These are phyloP conservation scores for Penicillium sp. DNA, from an alignment of 2,329 filamentous ascomycete species.

Conservation along the genomic window DNA sequence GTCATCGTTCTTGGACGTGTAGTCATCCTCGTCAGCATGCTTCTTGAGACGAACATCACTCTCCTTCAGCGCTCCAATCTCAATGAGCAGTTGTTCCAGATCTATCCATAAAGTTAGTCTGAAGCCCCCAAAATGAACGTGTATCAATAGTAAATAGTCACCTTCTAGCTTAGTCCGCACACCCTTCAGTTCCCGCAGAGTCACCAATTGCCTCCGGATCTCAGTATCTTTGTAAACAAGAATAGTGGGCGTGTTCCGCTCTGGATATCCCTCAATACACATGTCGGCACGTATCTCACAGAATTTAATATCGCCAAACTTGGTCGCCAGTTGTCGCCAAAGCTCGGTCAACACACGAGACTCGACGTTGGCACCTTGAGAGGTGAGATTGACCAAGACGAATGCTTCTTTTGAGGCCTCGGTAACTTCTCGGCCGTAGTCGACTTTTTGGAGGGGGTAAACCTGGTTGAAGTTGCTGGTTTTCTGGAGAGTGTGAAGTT, in stretches of 20 bases:
- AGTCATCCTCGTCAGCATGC: slow-evolving; percentile 56
- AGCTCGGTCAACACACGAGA: slow-evolving; percentile 80
- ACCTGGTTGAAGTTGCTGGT: slow-evolving; percentile 84
- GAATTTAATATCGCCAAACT: slow-evolving; percentile 95
- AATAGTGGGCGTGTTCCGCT: slow-evolving; percentile 91
- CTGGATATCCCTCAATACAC: slow-evolving; percentile 95
- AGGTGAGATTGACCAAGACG: slow-evolving; percentile 78
- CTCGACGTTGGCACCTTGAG: slow-evolving; percentile 77
- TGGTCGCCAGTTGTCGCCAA: slow-evolving; percentile 78
- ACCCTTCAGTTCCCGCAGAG: slow-evolving; percentile 75
- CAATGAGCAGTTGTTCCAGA: slow-evolving; percentile 77
- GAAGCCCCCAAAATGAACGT: not conserved
- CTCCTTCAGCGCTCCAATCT: slow-evolving; percentile 74
- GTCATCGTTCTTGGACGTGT: slow-evolving; percentile 54
- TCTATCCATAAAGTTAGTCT: slow-evolving; percentile 44
- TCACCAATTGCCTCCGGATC: slow-evolving; percentile 90
- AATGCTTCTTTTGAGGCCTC: slow-evolving; percentile 73
- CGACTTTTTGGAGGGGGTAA: slow-evolving; percentile 90
- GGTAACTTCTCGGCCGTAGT: slow-evolving; percentile 88
- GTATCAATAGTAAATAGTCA: slow-evolving; percentile 20
- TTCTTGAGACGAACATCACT: slow-evolving; percentile 74
- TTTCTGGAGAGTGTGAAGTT: slow-evolving; percentile 72
- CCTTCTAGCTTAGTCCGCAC: slow-evolving; percentile 65
- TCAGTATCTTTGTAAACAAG: slow-evolving; percentile 90
- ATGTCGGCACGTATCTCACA: slow-evolving; percentile 90